Conservation (phyloP, 257 asterid species). For the Lantana camara region DNA sequence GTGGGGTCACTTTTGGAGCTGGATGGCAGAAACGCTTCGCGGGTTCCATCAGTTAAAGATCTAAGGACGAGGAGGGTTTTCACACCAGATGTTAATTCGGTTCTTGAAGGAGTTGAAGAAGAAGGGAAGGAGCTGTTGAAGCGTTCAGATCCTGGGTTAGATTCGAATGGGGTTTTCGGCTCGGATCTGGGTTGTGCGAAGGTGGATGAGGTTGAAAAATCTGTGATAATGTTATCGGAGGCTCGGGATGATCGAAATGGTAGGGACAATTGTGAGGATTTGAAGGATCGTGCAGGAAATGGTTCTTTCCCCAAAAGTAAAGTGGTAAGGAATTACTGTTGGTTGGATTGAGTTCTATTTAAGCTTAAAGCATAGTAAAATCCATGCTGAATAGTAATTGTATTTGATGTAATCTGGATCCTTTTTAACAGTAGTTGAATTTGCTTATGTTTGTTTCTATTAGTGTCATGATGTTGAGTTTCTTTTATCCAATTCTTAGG, state of each 20-base stretch:
- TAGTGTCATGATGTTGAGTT: neutral
- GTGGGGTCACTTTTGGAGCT: constrained; percentile 22
- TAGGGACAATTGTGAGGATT: constrained; percentile 4
- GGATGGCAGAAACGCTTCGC: constrained; percentile 22
- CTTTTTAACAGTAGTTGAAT: neutral
- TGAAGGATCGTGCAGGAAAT: constrained; percentile 20
- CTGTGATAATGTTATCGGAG: constrained; percentile 2
- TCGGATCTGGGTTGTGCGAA: constrained; percentile 15
- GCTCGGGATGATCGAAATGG: constrained; percentile 17
- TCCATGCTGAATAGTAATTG: neutral
- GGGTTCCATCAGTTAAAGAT: constrained; percentile 44
- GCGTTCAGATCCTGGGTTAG: constrained; percentile 12
- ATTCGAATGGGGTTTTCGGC: neutral
- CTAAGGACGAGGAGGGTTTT: constrained; percentile 53
- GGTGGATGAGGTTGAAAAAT: constrained; percentile 13
- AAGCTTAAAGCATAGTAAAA: neutral
- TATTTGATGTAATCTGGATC: constrained; percentile 2
- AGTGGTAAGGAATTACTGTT: constrained; percentile 33
- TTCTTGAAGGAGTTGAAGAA: constrained; percentile 19
- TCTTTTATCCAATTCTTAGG: constrained; percentile 37
- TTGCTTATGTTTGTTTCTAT: neutral
- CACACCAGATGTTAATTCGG: constrained; percentile 38
- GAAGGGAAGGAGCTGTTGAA: constrained; percentile 23
- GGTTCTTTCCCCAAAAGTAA: constrained; percentile 27
- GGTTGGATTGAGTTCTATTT: neutral